Evolutionary conservation across 1,284 basidiomycete genomes (phyloP).

Genomic region (Ganoderma meredithae): DNA sequence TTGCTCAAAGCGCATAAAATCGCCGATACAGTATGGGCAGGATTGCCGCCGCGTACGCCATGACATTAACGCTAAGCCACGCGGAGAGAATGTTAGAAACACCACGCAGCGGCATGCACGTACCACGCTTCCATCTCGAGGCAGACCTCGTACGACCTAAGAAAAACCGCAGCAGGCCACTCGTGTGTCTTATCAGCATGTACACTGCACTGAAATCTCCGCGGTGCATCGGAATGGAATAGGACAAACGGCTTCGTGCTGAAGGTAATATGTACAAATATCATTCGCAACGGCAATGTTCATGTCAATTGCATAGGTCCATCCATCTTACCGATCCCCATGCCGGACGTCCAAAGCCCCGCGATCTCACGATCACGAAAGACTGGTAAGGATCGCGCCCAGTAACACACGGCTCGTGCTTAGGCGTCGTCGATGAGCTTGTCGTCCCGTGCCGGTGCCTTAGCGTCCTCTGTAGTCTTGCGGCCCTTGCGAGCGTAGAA

Average conservation of each 20-base stretch:
- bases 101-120: constrained; percentile 12
- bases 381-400: constrained; percentile 12
- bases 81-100: background rate
- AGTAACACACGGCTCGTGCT: constrained; percentile 12
- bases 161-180: background rate
- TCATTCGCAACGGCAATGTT: constrained; percentile 16
- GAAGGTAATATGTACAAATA: constrained; percentile 29
- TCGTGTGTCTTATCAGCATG: background rate
- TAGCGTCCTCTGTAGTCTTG: constrained; percentile 61
- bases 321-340: background rate
- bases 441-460: constrained; percentile 53
- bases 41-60: background rate
- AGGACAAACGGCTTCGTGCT: constrained; percentile 21
- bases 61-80: constrained; percentile 1
- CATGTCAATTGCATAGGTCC: constrained; percentile 18
- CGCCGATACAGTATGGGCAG: background rate
- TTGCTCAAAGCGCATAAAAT: background rate
- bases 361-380: background rate
- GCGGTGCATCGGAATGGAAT: constrained; percentile 7
- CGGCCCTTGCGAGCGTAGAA: constrained; percentile 84
- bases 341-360: background rate
- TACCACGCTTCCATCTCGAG: constrained; percentile 24
- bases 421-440: constrained; percentile 66
- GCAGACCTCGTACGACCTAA: constrained; percentile 22
- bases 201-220: constrained; percentile 5